phyloP scores from a whole-genome alignment of 2,329 filamentous ascomycete species.

The Akanthomyces uredinophilus region DNA sequence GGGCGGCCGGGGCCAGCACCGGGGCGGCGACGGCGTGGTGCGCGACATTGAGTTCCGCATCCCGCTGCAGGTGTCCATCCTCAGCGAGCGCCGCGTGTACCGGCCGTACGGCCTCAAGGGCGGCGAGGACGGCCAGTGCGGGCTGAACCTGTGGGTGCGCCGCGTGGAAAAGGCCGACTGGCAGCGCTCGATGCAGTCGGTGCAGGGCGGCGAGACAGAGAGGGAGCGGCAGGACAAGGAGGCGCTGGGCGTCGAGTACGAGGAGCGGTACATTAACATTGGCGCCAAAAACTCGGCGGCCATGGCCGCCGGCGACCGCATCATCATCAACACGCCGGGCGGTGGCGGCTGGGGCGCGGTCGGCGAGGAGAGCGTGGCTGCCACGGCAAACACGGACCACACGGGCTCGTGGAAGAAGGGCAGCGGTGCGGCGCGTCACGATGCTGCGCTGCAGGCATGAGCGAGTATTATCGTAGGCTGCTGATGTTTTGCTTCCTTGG shows the following conservation, averaged over 20 bases:
- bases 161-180: slow-evolving; percentile 57
- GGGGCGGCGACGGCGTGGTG: slow-evolving; percentile 68
- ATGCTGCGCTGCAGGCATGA: slow-evolving; percentile 53
- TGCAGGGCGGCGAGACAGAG: slow-evolving; percentile 28
- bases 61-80: slow-evolving; percentile 69
- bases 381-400: slow-evolving; percentile 47
- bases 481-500: too few species aligned
- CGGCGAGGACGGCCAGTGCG: slow-evolving; percentile 71
- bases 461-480: too few species aligned
- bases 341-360: slow-evolving; percentile 70
- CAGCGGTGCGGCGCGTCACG: slow-evolving; percentile 52
- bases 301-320: slow-evolving; percentile 71
- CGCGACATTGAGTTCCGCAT: slow-evolving; percentile 76
- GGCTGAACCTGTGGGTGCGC: slow-evolving; percentile 82
- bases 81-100: slow-evolving; percentile 73
- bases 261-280: slow-evolving; percentile 63
- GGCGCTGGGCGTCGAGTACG: slow-evolving; percentile 38
- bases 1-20: slow-evolving; percentile 60
- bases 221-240: slow-evolving; percentile 24
- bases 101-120: slow-evolving; percentile 76
- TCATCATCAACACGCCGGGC: slow-evolving; percentile 72
- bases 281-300: slow-evolving; percentile 75
- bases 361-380: slow-evolving; percentile 50
- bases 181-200: slow-evolving; percentile 38
- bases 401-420: slow-evolving; percentile 50